phyloP scores from a whole-genome alignment of 2,329 filamentous ascomycete genomes.

The Myriangium duriaei region DNA sequence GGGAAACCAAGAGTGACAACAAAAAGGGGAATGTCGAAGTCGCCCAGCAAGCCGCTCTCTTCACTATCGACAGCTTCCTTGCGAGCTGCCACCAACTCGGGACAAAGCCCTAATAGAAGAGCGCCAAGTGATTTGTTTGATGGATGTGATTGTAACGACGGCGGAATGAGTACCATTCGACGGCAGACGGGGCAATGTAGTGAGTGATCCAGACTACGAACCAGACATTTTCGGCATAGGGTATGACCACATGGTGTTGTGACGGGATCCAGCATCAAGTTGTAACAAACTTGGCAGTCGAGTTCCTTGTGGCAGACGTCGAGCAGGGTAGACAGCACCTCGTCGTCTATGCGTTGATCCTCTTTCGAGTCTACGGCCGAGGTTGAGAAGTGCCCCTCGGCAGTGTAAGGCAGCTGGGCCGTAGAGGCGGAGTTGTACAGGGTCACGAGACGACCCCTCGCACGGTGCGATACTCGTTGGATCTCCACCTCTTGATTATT shows the following conservation, averaged over 20 bases:
- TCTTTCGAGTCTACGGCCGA: conserved; percentile 26
- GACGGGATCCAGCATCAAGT: conserved; percentile 65
- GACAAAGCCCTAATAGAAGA: conserved; percentile 57
- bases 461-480: conserved; percentile 29
- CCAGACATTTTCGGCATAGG: conserved; percentile 70
- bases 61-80: conserved; percentile 45
- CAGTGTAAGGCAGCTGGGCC: conserved; percentile 46
- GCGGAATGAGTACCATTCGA: conserved; percentile 44
- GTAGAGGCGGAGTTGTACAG: conserved; percentile 53
- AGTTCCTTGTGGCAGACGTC: conserved; percentile 55
- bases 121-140: conserved; percentile 51
- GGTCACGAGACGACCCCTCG: conserved; percentile 49
- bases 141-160: conserved; percentile 36
- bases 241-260: conserved; percentile 84
- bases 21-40: conserved; percentile 59
- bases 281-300: conserved; percentile 83
- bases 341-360: conserved; percentile 32
- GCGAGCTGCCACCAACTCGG: conserved; percentile 49
- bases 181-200: conserved; percentile 72
- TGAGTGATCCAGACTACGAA: conserved; percentile 64
- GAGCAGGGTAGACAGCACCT: conserved; percentile 46
- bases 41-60: conserved; percentile 41
- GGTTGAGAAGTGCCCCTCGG: conserved; percentile 41
- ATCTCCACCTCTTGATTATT: conserved; percentile 21
- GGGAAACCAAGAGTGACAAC: conserved; percentile 75